Evolutionary conservation across 129 eudicot species (phyloP), one percentile per base, ranked within the genome.

Genomic region (Tanacetum coccineum): DNA sequence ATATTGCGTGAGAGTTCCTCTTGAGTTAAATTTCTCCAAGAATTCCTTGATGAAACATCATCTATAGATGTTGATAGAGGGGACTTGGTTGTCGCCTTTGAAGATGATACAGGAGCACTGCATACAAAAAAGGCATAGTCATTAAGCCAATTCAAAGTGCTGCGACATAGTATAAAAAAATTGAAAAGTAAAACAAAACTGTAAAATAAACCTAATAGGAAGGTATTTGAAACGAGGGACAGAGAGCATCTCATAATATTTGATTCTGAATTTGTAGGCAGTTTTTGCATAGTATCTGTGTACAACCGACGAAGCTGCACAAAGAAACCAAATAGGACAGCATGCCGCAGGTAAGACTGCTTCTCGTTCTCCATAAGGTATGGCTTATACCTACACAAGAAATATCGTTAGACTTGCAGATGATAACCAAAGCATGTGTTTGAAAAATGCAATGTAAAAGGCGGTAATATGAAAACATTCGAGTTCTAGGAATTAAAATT

Each of bases 331-430:
- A 85, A 88, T 46, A 91, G 85, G 51, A 91, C 96, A 50, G 96
- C 90, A 74, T 91, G 96, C 71, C 97, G 78, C 60, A 91, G 79
- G 70, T 85, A 91, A 15, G 88, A 84, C 76, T 91, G 97, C 62
- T 76, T 91, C 86, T 87, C 98, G 54, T 88, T 93, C 85, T 93
- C 96, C 98, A 92, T 84, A n/a, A 93, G 84, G 68, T 89, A 93
- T 52, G 96, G 96, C 74, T 93, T 96, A 65, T 84, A 89, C 84
- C 98, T 93, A 77, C 70, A 85, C 55, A 56, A 47, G 8, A 13
- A n/a, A 71, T 49, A 60, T 6, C 62, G 44, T 32, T 49, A 49
- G 64, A 52, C 20, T 53, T 7, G 36, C 32, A 10, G 25, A 50
- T 32, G 51, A 49, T 57, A 14, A 49, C 32, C 19, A 61, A 74